These are phyloP conservation scores for Penicillium digitatum DNA, from an alignment of 2,329 filamentous ascomycete genomes.

Conservation along the genomic window DNA sequence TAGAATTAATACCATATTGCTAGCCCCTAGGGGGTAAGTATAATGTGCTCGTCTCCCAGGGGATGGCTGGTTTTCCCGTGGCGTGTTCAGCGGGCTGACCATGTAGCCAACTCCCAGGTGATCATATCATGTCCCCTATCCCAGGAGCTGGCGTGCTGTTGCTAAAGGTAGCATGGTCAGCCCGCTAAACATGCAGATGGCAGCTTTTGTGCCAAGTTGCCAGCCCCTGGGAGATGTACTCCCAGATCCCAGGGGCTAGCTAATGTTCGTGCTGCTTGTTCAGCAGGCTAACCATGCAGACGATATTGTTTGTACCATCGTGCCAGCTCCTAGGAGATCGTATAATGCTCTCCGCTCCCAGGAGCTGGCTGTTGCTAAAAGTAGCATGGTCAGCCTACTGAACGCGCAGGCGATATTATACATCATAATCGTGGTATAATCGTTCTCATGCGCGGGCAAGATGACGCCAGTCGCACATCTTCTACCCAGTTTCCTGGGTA, in stretches of 20 bases:
- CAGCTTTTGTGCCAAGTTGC: not conserved
- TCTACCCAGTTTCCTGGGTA: not conserved
- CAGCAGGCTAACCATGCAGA: not conserved
- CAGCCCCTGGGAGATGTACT: not conserved
- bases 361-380: not conserved
- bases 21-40: not conserved
- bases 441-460: not conserved
- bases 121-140: not conserved
- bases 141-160: not conserved
- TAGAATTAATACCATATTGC: not conserved
- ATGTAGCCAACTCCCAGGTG: not conserved
- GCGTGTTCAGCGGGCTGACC: not conserved
- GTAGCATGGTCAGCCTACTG: not conserved
- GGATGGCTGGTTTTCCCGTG: not conserved
- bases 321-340: not conserved
- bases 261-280: not conserved
- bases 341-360: not conserved
- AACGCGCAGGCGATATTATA: not conserved
- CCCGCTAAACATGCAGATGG: not conserved
- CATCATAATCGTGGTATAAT: not conserved
- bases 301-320: not conserved
- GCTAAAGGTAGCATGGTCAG: not conserved
- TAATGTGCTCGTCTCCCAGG: not conserved
- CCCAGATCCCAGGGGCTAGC: not conserved
- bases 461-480: not conserved